Conservation (phyloP, 345 rosid species). For the Brassica incana region DNA sequence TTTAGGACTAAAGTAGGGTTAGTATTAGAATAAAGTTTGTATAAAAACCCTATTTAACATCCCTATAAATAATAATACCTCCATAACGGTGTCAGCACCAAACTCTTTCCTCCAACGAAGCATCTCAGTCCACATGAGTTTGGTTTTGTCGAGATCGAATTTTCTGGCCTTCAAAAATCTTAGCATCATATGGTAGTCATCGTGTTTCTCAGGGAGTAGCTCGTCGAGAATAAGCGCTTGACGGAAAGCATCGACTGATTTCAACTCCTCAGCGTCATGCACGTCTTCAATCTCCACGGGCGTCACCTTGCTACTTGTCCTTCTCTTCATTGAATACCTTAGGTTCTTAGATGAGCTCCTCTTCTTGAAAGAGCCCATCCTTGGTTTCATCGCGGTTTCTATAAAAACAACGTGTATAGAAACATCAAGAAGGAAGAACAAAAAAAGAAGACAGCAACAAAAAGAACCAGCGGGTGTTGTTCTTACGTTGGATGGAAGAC, state of each 20-base stretch:
- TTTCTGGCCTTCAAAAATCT: slow-evolving; percentile 95
- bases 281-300: slow-evolving; percentile 59
- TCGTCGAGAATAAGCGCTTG: slow-evolving; percentile 76
- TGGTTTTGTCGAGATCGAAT: slow-evolving; percentile 80
- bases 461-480: neutral
- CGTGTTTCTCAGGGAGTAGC: slow-evolving; percentile 71
- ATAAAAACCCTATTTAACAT: too few relatives aligned
- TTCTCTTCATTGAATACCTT: slow-evolving; percentile 66
- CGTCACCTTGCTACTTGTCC: slow-evolving; percentile 79
- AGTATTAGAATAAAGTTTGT: too few relatives aligned
- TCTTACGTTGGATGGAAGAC: slow-evolving; percentile 37
- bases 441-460: slow-evolving; percentile 11
- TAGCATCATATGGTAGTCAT: slow-evolving; percentile 92
- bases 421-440: neutral
- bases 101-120: slow-evolving; percentile 87
- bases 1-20: too few relatives aligned
- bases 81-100: slow-evolving; percentile 66
- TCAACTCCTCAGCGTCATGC: slow-evolving; percentile 72
- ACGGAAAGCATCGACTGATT: slow-evolving; percentile 79
- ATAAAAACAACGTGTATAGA: neutral
- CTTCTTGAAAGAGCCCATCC: slow-evolving; percentile 70
- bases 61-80: slow-evolving; percentile 38
- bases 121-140: slow-evolving; percentile 96
- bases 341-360: slow-evolving; percentile 71
- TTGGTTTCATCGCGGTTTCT: slow-evolving; percentile 46